Evolutionary conservation across 1,284 basidiomycete species (phyloP), one percentile per base, ranked within the genome.

Genomic region (Cronartium quercuum): DNA sequence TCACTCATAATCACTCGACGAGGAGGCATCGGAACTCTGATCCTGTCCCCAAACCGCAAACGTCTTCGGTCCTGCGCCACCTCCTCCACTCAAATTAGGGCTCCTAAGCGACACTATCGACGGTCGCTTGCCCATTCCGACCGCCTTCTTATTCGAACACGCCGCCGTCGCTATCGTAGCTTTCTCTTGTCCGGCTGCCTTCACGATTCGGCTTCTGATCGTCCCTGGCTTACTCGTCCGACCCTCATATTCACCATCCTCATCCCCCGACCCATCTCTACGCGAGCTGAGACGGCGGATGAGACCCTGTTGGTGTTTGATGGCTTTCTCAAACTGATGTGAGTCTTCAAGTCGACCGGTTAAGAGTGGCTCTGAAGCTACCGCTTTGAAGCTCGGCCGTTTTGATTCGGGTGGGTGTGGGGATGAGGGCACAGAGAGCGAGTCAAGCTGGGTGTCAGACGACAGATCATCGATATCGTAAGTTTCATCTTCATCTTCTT

Each of bases 401-500:
- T 38, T 10, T 29, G 21, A 24, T 21, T 44, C 37, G 9, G 13
- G 35, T 18, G 60, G 15, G 2, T 40, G 15, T 7, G 18, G 35
- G 10, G 41, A 42, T 2, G 35, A 38, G n/a, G 68, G 24, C 35
- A 37, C 40, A 12, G 18, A 61, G n/a, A 37, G 42, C 6, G 9
- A n/a, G 18, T 6, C 5, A 44, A 40, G 13, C 7, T 37, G 40
- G 7, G 29, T 51, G n/a, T 65, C 63, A 41, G 58, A 18, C 42
- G 7, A 38, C 34, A 61, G 34, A 60, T 95, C 92, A 79, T 94
- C 90, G 74, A 95, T 95, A 81, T 96, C 93, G 81, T 88, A 95
- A 78, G 87, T 87, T 80, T 92, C 91, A 55, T 90, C 88, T 62
- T 90, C 85, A 55, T 85, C 47, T n/a, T 63, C 68, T 21, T 63